phyloP scores from a whole-genome alignment of 2,329 filamentous ascomycete genomes.

The Tolypocladium paradoxum region DNA sequence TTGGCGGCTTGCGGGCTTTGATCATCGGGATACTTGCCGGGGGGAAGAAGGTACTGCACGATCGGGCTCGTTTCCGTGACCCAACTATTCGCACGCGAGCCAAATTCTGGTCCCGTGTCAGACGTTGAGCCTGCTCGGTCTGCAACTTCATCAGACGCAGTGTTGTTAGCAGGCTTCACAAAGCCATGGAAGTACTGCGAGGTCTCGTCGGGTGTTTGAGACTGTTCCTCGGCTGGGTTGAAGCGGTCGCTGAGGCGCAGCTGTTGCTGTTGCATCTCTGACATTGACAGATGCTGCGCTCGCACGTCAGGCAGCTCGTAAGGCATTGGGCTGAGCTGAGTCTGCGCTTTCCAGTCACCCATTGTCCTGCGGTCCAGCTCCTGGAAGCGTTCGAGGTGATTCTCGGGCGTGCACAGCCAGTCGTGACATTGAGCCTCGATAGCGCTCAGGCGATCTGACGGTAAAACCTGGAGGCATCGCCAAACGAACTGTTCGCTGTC shows the following conservation, averaged over 20 bases:
- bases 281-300: neutral
- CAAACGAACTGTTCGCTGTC: slow-evolving; percentile 18
- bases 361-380: slow-evolving; percentile 18
- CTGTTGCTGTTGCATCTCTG: neutral
- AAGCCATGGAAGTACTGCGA: neutral
- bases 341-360: slow-evolving; percentile 13
- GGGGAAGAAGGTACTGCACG: neutral
- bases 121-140: too few species aligned
- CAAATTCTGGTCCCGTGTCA: neutral
- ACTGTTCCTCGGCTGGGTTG: neutral
- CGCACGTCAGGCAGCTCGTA: slow-evolving; percentile 18
- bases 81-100: neutral
- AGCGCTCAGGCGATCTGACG: slow-evolving; percentile 16
- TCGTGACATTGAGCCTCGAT: slow-evolving; percentile 17
- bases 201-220: too few species aligned
- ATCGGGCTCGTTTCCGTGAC: neutral
- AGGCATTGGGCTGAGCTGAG: slow-evolving; percentile 22
- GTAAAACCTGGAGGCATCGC: slow-evolving; percentile 18
- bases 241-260: neutral
- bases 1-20: neutral
- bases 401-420: slow-evolving; percentile 22
- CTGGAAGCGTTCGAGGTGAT: slow-evolving; percentile 19
- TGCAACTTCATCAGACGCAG: neutral
- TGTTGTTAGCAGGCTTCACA: neutral
- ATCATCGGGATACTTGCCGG: neutral